phyloP scores from a whole-genome alignment of 805 yeast genomes.

The Myxozyma vanderwaltii region DNA sequence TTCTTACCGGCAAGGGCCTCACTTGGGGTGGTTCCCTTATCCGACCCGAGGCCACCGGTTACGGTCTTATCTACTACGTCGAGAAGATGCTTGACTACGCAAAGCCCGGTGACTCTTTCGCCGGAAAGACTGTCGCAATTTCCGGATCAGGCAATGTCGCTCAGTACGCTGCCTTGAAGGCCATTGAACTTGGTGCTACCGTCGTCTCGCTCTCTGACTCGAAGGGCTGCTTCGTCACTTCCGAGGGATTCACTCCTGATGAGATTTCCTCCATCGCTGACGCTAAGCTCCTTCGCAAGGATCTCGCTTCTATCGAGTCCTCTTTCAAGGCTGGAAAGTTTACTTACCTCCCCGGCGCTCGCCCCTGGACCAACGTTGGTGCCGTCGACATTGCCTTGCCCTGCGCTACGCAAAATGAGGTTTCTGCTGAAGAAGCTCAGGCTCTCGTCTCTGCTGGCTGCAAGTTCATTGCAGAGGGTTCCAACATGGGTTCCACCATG shows the following conservation, averaged over 20 bases:
- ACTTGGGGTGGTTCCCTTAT: conserved; percentile 99
- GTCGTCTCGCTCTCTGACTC: conserved; percentile 95
- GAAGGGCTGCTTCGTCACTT: conserved; percentile 74
- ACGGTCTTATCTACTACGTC: conserved; percentile 94
- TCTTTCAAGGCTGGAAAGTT: conserved; percentile 44
- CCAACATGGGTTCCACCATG: conserved; percentile 98
- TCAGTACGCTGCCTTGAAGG: conserved; percentile 97
- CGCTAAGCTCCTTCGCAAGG: conserved; percentile 72
- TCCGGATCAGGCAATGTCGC: conserved; percentile 99
- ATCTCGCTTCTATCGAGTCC: conserved; percentile 40
- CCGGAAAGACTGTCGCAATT: conserved; percentile 92
- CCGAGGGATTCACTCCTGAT: conserved; percentile 79
- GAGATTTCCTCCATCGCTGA: conserved; percentile 82
- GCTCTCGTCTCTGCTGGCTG: conserved; percentile 89
- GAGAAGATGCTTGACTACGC: conserved; percentile 97
- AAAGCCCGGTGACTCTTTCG: conserved; percentile 66
- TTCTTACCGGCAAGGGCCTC: conserved; percentile 95
- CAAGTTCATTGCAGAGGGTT: conserved; percentile 96
- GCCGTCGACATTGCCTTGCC: conserved; percentile 95
- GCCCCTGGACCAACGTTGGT: conserved; percentile 95
- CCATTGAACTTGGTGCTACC: conserved; percentile 92
- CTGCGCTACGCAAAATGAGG: conserved; percentile 98
- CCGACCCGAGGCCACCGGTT: conserved; percentile 99
- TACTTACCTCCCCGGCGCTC: conserved; percentile 86
- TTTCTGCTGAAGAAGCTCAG: conserved; percentile 94